Evolutionary conservation across 2,329 filamentous ascomycete species (phyloP).

Genomic region (Seiridium unicorne): DNA sequence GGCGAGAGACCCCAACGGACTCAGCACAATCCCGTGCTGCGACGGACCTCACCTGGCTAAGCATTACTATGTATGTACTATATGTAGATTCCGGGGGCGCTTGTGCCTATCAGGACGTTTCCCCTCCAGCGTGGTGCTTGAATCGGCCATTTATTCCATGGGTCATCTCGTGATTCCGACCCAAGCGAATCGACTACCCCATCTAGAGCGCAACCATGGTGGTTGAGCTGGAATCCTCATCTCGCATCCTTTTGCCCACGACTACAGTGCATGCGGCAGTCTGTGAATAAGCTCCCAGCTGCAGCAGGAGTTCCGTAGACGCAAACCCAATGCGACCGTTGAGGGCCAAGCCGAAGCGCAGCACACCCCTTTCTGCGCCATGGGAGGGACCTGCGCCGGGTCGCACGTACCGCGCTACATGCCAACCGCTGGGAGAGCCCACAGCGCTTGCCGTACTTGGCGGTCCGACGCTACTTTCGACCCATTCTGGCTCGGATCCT

Average conservation of each 20-base stretch:
- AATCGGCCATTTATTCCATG: background rate
- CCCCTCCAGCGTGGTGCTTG: background rate
- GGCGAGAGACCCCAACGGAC: background rate
- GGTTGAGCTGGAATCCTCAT: background rate
- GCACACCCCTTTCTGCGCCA: background rate
- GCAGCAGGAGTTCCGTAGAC: background rate
- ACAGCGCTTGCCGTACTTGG: background rate
- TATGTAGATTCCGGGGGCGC: too few species aligned
- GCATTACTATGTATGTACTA: background rate
- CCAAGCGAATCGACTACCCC: background rate
- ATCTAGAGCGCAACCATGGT: slow-evolving; percentile 1
- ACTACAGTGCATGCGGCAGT: background rate
- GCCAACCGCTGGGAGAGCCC: background rate
- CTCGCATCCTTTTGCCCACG: background rate
- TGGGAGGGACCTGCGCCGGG: background rate
- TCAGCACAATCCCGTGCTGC: background rate
- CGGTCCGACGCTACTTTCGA: background rate
- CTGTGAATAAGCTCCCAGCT: background rate
- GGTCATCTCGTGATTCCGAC: background rate
- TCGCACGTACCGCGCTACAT: background rate
- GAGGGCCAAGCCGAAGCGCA: background rate
- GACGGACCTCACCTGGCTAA: background rate
- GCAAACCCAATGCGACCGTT: slow-evolving; percentile 3
- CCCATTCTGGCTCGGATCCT: background rate
- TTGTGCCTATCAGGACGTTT: background rate